Conservation (phyloP, 2,329 filamentous ascomycete species). For the Aspergillus bombycis region DNA sequence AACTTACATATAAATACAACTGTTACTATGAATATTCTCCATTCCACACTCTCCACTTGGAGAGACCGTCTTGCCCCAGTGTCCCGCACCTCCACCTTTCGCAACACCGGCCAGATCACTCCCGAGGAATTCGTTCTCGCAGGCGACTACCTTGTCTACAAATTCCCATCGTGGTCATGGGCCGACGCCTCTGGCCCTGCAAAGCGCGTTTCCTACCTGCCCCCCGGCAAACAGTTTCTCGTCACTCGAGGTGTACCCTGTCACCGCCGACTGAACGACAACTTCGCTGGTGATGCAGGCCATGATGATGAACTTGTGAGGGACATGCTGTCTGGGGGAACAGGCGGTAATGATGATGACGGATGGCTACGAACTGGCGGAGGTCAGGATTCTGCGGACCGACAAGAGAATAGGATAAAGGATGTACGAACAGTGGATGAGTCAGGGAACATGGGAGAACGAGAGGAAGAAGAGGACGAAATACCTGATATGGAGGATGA, state of each 20-base stretch:
- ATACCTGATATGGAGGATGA: slow-evolving; percentile 99
- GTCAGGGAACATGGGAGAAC: slow-evolving; percentile 79
- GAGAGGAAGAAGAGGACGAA: slow-evolving; percentile 70
- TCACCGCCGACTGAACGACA: slow-evolving; percentile 85
- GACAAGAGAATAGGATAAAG: slow-evolving; percentile 72
- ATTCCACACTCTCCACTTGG: slow-evolving; percentile 88
- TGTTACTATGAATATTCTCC: slow-evolving; percentile 77
- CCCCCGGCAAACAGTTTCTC: slow-evolving; percentile 89
- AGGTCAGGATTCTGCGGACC: slow-evolving; percentile 61
- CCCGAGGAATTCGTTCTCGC: slow-evolving; percentile 95
- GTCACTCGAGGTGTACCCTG: slow-evolving; percentile 95
- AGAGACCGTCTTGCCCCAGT: slow-evolving; percentile 91
- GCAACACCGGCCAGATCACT: slow-evolving; percentile 90
- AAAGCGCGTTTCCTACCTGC: slow-evolving; percentile 79
- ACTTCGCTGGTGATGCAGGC: slow-evolving; percentile 86
- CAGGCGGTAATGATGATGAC: slow-evolving; percentile 66
- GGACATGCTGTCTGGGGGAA: slow-evolving; percentile 66
- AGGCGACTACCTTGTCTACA: slow-evolving; percentile 97
- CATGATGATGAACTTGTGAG: slow-evolving; percentile 84
- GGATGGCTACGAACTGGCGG: slow-evolving; percentile 92
- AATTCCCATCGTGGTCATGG: slow-evolving; percentile 99
- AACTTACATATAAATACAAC: not conserved
- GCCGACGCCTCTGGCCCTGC: slow-evolving; percentile 80
- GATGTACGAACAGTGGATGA: slow-evolving; percentile 91
- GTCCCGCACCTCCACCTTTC: slow-evolving; percentile 88